Conservation (phyloP, 345 rosid species). For the Gossypium ekmanianum region DNA sequence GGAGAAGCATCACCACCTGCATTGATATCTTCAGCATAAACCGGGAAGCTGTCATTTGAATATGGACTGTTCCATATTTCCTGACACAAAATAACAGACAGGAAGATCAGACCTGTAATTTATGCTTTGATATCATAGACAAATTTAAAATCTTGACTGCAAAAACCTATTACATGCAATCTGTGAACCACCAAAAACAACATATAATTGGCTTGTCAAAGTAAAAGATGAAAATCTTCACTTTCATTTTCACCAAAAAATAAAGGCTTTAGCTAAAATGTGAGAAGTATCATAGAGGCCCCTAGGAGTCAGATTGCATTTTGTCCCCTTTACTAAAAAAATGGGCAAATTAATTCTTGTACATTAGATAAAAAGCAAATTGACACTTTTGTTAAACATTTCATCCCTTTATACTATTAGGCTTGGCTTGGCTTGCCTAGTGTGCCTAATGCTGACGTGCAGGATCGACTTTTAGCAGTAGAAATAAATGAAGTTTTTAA, state of each 20-base stretch:
- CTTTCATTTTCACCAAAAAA: not conserved
- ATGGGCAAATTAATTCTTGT: too few species aligned
- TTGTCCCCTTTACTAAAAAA: too few species aligned
- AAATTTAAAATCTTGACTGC: not conserved
- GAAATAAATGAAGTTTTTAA: too few species aligned
- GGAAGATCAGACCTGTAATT: not conserved
- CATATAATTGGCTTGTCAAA: not conserved
- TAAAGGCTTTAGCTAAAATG: not conserved
- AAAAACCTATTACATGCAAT: not conserved
- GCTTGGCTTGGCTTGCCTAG: too few species aligned
- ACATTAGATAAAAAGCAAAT: too few species aligned
- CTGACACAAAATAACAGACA: constrained; percentile 33
- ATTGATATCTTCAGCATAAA: constrained; percentile 87
- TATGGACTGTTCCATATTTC: constrained; percentile 95
- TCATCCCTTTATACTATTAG: too few species aligned
- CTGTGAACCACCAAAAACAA: not conserved
- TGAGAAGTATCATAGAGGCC: too few species aligned
- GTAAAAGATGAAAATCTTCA: not conserved
- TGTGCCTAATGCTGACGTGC: too few species aligned
- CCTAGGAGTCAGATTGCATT: too few species aligned
- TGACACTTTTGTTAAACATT: too few species aligned
- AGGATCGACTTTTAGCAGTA: too few species aligned
- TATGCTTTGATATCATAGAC: not conserved
- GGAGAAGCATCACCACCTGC: constrained; percentile 66
- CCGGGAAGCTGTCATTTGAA: constrained; percentile 86